Conservation (phyloP, 345 rosid species). For the Iberis pinnata region DNA sequence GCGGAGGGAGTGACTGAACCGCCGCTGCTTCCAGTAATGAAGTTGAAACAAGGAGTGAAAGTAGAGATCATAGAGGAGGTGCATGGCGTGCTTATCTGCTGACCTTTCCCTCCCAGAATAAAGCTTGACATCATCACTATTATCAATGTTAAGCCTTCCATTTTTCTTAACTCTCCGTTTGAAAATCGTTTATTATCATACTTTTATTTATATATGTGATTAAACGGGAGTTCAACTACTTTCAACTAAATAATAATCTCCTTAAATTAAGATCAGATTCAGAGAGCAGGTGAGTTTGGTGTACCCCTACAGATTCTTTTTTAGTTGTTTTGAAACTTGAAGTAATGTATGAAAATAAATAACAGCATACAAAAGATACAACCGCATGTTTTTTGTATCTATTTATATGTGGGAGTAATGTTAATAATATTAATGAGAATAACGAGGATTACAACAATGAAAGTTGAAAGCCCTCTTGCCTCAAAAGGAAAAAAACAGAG, state of each 20-base stretch:
- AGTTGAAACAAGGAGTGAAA: constrained; percentile 81
- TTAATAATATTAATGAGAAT: no score
- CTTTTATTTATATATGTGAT: neutral
- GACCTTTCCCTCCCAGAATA: constrained; percentile 37
- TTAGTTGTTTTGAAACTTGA: no score
- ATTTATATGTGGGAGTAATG: no score
- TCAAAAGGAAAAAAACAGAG: no score
- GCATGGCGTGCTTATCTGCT: constrained; percentile 79
- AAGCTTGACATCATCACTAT: constrained; percentile 28
- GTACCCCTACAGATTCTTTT: constrained; percentile 4
- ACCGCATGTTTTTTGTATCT: no score
- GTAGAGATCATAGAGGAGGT: constrained; percentile 59
- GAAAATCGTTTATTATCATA: constrained; percentile 8
- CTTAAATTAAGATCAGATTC: neutral
- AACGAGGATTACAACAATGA: no score
- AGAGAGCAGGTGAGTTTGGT: constrained; percentile 27
- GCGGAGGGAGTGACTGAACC: constrained; percentile 47
- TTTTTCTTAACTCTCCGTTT: neutral
- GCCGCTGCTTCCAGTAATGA: constrained; percentile 66
- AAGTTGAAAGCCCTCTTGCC: no score
- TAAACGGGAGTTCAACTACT: constrained; percentile 30
- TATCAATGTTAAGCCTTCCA: constrained; percentile 12
- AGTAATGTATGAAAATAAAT: no score
- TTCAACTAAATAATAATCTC: constrained; percentile 12
- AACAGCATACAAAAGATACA: no score